Evolutionary conservation across 768 basidiomycete genomes (phyloP).

Genomic region (Tulasnella sp.): DNA sequence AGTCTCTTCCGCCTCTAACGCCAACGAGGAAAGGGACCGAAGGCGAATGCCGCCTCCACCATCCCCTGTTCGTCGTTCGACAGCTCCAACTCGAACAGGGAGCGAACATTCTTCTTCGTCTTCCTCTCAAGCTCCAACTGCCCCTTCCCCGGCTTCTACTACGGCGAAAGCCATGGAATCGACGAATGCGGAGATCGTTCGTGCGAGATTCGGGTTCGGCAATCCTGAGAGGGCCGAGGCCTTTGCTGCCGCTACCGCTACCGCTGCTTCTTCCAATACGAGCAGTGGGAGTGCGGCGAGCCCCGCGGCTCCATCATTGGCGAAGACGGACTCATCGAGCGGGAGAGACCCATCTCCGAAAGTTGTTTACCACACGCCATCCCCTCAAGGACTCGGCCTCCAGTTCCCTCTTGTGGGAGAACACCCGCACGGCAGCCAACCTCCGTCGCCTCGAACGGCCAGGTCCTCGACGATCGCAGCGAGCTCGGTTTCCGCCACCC

Average conservation of each 20-base stretch:
- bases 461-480: background rate
- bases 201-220: slow-evolving; percentile 21
- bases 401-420: background rate
- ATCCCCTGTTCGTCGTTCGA: background rate
- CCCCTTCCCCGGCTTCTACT: background rate
- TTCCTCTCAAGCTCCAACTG: background rate
- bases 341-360: background rate
- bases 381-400: slow-evolving; percentile 3
- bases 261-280: background rate
- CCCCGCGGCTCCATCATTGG: background rate
- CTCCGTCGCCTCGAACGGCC: background rate
- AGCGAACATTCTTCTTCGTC: background rate
- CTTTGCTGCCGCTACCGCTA: background rate
- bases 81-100: background rate
- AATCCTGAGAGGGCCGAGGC: slow-evolving; percentile 15
- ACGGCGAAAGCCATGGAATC: slow-evolving; percentile 11
- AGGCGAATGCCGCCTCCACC: slow-evolving; percentile 24
- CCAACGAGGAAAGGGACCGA: slow-evolving; percentile 4
- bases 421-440: background rate
- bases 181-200: slow-evolving; percentile 17
- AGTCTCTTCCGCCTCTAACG: background rate
- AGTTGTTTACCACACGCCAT: background rate
- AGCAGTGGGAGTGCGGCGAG: background rate
- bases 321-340: background rate
- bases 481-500: background rate